These are phyloP conservation scores for Paspalum vaginatum DNA, from an alignment of 176 grass and related monocot species.

Conservation along the genomic window DNA sequence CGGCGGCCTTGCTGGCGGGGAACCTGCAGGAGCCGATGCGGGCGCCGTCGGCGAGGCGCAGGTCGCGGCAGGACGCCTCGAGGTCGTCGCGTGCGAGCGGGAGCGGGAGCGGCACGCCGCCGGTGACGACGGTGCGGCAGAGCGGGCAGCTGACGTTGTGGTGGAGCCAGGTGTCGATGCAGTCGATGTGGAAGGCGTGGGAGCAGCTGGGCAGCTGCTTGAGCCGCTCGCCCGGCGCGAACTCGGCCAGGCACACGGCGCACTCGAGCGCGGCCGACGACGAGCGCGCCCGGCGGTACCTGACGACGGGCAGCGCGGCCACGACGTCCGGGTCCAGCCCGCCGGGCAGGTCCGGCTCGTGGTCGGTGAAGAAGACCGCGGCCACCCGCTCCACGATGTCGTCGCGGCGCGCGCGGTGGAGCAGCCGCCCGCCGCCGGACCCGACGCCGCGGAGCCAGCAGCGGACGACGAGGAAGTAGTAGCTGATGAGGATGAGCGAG, in stretches of 20 bases:
- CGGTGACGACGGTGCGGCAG: slow-evolving; percentile 64
- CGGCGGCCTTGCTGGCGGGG: slow-evolving; percentile 29
- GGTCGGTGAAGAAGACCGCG: slow-evolving; percentile 58
- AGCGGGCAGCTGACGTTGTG: slow-evolving; percentile 93
- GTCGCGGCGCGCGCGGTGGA: slow-evolving; percentile 37
- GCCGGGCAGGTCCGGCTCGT: slow-evolving; percentile 25
- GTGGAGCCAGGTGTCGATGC: slow-evolving; percentile 95
- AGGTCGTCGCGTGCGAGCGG: slow-evolving; percentile 12
- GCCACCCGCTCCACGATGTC: slow-evolving; percentile 33
- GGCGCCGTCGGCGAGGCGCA: background rate
- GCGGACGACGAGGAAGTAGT: slow-evolving; percentile 81
- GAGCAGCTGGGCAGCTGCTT: slow-evolving; percentile 79
- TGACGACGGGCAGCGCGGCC: slow-evolving; percentile 68
- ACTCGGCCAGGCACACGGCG: slow-evolving; percentile 81
- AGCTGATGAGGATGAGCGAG: slow-evolving; percentile 62
- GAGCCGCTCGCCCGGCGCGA: slow-evolving; percentile 63
- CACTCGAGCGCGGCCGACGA: slow-evolving; percentile 53
- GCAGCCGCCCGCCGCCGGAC: slow-evolving; percentile 20
- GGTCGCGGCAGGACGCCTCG: slow-evolving; percentile 10
- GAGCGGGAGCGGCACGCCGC: background rate
- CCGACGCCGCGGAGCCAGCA: slow-evolving; percentile 57
- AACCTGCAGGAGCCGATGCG: slow-evolving; percentile 44
- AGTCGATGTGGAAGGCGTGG: slow-evolving; percentile 90
- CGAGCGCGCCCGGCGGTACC: slow-evolving; percentile 21
- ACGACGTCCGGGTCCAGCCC: slow-evolving; percentile 68